Evolutionary conservation across 441 rosid genomes (phyloP), one percentile per base, ranked within the genome.

Genomic region (Euphorbia celastroides): DNA sequence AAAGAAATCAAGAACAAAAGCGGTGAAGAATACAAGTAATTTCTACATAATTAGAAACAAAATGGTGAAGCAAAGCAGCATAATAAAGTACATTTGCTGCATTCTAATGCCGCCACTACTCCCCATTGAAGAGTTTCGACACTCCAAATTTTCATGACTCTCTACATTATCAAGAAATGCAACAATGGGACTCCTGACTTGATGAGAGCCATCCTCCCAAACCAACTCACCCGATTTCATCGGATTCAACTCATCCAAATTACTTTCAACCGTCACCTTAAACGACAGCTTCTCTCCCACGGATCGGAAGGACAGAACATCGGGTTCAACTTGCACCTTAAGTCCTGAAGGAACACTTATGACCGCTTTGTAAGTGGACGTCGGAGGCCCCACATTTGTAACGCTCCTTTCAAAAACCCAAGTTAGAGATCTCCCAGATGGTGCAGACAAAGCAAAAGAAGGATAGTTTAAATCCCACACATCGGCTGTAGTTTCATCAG

Each of bases 111-210:
- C 7, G 19, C 54, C 0, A 48, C 4, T 16, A 48, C 1, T 48
- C 19, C 23, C 54, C 17, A 1, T 19, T 2, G 54, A 44, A 44
- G 50, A 48, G 5, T n/a, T 48, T 2, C 22, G 23, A 19, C 54
- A 48, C 1, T 23, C 19, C 54, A 48, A 48, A 0, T 2, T 3
- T 48, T n/a, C 54, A 1, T n/a, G 19, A 12, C 1, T 48, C 54
- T 48, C 54, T 17, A 48, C 5, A 50, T 64, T 14, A 6, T 50
- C 12, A 51, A 56, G 30, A 59, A 71, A 82, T n/a, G 78, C 81
- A 30, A 85, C 83, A 30, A 86, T 67, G 0, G 88, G 93, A n/a
- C 91, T 89, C 64, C 81, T 83, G 17, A 87, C 87, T 63, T 31
- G 62, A 67, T 82, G 82, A 22, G 50, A 54, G 0, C 83, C 84